These are phyloP conservation scores for Hypomyces perniciosus DNA, from an alignment of 2,329 filamentous ascomycete genomes.

Conservation along the genomic window DNA sequence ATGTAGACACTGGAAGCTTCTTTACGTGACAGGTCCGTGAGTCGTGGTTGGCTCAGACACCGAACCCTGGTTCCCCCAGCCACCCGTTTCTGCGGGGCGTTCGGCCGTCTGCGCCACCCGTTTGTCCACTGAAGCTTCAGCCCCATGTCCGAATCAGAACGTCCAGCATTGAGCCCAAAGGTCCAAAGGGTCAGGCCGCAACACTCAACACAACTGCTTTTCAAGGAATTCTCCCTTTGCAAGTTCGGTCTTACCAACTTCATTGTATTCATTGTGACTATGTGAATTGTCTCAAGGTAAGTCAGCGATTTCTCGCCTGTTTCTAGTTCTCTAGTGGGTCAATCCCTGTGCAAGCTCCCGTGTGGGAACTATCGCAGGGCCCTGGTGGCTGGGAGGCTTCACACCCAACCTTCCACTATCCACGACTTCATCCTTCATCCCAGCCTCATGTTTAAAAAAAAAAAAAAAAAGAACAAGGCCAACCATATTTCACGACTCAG, in stretches of 20 bases:
- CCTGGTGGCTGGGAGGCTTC: conserved; percentile 15
- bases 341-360: neutral
- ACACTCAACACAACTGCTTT: too few species aligned
- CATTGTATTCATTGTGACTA: too few species aligned
- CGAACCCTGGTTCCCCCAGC: conserved; percentile 10
- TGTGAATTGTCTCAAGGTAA: neutral
- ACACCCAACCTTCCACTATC: conserved; percentile 9
- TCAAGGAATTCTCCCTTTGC: too few species aligned
- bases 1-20: neutral
- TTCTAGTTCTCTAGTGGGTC: too few species aligned
- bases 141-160: conserved; percentile 3
- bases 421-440: conserved; percentile 1
- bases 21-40: neutral
- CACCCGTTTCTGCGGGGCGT: conserved; percentile 12
- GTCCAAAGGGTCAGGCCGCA: too few species aligned
- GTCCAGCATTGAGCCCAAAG: neutral
- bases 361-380: conserved; percentile 2
- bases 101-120: conserved; percentile 14
- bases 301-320: neutral
- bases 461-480: conserved; percentile 14
- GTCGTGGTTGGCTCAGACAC: conserved; percentile 1
- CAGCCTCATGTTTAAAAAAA: conserved; percentile 21
- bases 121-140: conserved; percentile 4
- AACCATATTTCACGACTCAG: conserved; percentile 27
- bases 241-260: too few species aligned